Evolutionary conservation across 2,329 filamentous ascomycete genomes (phyloP).

Genomic region (Diaporthe sp.): DNA sequence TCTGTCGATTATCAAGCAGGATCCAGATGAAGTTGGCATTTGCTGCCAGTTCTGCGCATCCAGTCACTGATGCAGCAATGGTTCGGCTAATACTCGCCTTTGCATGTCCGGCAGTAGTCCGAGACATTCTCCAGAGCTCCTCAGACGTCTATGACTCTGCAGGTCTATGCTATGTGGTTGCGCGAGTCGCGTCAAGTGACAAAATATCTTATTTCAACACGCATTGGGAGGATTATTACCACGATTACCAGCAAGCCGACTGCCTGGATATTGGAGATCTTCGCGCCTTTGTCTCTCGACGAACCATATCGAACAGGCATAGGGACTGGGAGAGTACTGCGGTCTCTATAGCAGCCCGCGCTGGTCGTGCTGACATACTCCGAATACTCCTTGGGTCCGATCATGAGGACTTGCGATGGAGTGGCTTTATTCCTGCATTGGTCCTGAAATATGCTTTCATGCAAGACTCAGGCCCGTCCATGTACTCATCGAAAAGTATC

Average conservation of each 20-base stretch:
- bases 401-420: background rate
- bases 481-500: fast-evolving
- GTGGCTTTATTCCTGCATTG: background rate
- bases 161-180: background rate
- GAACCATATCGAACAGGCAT: background rate
- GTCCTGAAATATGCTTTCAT: background rate
- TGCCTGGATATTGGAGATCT: background rate
- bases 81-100: background rate
- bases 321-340: background rate
- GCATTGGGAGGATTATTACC: fast-evolving
- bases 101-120: background rate
- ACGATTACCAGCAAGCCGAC: background rate
- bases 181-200: background rate
- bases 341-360: background rate
- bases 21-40: background rate
- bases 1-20: background rate
- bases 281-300: fast-evolving
- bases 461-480: background rate
- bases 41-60: background rate
- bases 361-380: background rate
- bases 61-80: background rate
- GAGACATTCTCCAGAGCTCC: background rate
- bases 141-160: background rate
- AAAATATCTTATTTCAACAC: fast-evolving
- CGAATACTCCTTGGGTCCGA: background rate